phyloP scores from a whole-genome alignment of 1,139 yeast species.

The Saccharomyces pastorianus region DNA sequence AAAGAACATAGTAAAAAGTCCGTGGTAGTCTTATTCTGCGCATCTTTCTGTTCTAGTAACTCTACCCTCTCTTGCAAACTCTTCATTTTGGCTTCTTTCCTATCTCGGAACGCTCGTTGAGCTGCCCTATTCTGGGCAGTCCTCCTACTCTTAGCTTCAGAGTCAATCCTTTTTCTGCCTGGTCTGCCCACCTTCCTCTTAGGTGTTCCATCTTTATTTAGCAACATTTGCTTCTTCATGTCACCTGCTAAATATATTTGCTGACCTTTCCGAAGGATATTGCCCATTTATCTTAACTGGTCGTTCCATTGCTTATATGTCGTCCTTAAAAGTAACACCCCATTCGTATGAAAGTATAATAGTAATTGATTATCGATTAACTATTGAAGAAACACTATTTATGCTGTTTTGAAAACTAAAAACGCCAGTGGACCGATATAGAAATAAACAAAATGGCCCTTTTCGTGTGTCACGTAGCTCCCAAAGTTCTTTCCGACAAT shows the following conservation, averaged over 20 bases:
- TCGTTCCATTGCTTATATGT: not conserved
- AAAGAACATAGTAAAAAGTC: constrained; percentile 73
- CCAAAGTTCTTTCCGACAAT: constrained; percentile 92
- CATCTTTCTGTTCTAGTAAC: constrained; percentile 60
- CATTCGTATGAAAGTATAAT: not conserved
- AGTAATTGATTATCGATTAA: not conserved
- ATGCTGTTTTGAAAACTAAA: constrained; percentile 63
- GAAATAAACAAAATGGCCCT: constrained; percentile 77
- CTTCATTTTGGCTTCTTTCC: constrained; percentile 80
- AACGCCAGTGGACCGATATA: constrained; percentile 77
- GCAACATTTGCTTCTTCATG: not conserved
- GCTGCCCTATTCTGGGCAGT: constrained; percentile 98
- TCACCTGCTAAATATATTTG: not conserved
- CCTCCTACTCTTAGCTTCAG: constrained; percentile 77
- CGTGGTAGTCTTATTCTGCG: constrained; percentile 56
- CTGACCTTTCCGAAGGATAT: not conserved
- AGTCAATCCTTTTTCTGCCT: constrained; percentile 68
- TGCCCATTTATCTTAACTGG: not conserved
- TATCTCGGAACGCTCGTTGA: constrained; percentile 90
- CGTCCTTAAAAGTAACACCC: not conserved
- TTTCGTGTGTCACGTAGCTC: constrained; percentile 81
- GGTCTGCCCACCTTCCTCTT: constrained; percentile 37
- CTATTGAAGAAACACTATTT: constrained; percentile 2
- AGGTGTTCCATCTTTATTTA: not conserved
- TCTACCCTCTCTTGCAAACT: constrained; percentile 77